These are phyloP conservation scores for Silene vulgaris DNA, from an alignment of 179 eudicot species.

Conservation along the genomic window DNA sequence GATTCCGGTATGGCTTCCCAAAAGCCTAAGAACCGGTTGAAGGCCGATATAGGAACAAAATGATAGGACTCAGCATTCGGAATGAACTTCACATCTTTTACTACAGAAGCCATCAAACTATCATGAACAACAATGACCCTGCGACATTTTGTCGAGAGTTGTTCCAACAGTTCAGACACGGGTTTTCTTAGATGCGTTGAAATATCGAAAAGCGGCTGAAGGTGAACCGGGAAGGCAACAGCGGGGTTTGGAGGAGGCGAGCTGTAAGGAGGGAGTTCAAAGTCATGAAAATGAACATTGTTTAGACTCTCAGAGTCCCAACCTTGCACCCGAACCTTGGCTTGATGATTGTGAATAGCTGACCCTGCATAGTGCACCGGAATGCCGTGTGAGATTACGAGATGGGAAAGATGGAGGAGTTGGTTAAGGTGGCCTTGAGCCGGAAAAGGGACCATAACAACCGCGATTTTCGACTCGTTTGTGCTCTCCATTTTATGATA, in stretches of 20 bases:
- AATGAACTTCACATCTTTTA: not conserved
- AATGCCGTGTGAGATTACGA: not conserved
- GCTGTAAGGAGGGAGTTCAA: not conserved
- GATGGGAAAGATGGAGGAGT: not conserved
- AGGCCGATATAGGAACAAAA: not conserved
- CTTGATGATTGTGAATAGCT: not conserved
- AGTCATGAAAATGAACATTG: not conserved
- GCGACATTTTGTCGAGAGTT: not conserved
- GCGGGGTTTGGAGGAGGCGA: constrained; percentile 1
- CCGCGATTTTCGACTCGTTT: not conserved
- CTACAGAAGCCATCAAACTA: not conserved
- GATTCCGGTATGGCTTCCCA: not conserved
- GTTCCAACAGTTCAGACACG: not conserved
- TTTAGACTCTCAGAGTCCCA: not conserved
- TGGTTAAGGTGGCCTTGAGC: not conserved
- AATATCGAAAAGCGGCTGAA: not conserved
- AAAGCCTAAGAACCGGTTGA: not conserved
- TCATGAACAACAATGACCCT: not conserved
- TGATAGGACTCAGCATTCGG: not conserved
- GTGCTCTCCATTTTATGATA: too few species aligned
- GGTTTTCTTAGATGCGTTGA: not conserved
- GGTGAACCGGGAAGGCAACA: not conserved
- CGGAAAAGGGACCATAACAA: not conserved
- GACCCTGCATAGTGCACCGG: not conserved
- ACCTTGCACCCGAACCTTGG: not conserved